Conservation (phyloP, 169 alveolate genomes). For the Cryptosporidium andersoni region DNA sequence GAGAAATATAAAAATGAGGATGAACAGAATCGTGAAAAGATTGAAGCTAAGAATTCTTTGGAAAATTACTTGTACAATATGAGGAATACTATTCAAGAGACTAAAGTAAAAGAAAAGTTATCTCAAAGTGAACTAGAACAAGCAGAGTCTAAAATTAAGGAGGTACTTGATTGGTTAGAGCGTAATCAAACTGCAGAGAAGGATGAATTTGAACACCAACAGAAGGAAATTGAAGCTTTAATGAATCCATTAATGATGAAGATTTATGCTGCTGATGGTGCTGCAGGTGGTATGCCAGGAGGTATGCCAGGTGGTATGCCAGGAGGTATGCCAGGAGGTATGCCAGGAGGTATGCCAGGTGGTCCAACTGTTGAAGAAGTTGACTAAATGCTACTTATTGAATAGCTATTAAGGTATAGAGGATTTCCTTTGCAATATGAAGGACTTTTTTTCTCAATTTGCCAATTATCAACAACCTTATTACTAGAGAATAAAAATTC, state of each 20-base stretch:
- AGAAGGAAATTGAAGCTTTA: conserved; percentile 94
- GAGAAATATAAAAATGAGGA: conserved; percentile 95
- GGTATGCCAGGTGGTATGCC: conserved; percentile 89
- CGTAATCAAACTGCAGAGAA: conserved; percentile 92
- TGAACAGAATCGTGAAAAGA: conserved; percentile 86
- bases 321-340: conserved; percentile 90
- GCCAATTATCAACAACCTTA: too few species aligned
- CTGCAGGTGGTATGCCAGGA: conserved; percentile 87
- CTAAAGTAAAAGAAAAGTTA: conserved; percentile 91
- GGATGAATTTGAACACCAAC: conserved; percentile 92
- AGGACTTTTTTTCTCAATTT: too few species aligned
- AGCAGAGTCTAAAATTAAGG: conserved; percentile 86
- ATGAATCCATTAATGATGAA: conserved; percentile 93
- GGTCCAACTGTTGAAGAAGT: conserved; percentile 94
- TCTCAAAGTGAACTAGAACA: conserved; percentile 87
- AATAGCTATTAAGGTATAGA: too few species aligned
- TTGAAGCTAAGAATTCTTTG: conserved; percentile 92
- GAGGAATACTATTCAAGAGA: conserved; percentile 90
- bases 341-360: conserved; percentile 80
- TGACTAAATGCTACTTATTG: conserved; percentile 75
- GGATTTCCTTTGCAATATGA: too few species aligned
- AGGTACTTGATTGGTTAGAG: conserved; percentile 93
- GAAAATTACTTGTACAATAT: conserved; percentile 93
- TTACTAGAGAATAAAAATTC: too few species aligned
- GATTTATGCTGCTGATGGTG: conserved; percentile 91